These are phyloP conservation scores for Aciculosporium take DNA, from an alignment of 2,329 filamentous ascomycete genomes.

Conservation along the genomic window DNA sequence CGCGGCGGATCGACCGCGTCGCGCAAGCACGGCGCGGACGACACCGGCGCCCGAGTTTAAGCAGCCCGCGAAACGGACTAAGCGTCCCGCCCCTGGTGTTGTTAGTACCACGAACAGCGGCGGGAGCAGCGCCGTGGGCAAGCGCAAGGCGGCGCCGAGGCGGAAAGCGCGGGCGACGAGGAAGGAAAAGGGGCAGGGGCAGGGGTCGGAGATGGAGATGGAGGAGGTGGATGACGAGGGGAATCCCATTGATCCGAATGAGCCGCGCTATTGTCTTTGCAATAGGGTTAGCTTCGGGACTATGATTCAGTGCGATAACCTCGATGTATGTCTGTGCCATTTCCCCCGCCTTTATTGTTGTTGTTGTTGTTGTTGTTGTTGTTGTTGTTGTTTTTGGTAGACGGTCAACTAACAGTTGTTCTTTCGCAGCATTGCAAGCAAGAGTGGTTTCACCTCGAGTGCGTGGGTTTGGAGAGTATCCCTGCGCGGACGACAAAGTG, in stretches of 20 bases:
- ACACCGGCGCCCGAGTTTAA: slow-evolving; percentile 37
- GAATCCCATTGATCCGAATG: slow-evolving; percentile 58
- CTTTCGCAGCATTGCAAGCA: slow-evolving; percentile 48
- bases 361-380: too few relatives aligned
- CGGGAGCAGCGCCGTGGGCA: slow-evolving; percentile 54
- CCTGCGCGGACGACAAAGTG: slow-evolving; percentile 64
- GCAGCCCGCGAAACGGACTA: slow-evolving; percentile 41
- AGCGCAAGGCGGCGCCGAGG: slow-evolving; percentile 53
- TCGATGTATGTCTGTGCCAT: slow-evolving; percentile 42
- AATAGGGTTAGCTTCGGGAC: slow-evolving; percentile 67
- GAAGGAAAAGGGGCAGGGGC: slow-evolving; percentile 30
- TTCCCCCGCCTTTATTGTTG: not conserved
- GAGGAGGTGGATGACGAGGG: slow-evolving; percentile 55
- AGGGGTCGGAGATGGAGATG: slow-evolving; percentile 27
- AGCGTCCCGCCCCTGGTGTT: slow-evolving; percentile 57
- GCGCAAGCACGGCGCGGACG: slow-evolving; percentile 42
- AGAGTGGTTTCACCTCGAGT: slow-evolving; percentile 77
- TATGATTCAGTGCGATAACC: slow-evolving; percentile 75
- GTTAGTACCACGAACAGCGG: slow-evolving; percentile 49
- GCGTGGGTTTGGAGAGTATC: slow-evolving; percentile 53
- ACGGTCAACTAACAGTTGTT: not conserved
- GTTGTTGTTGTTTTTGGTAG: too few relatives aligned
- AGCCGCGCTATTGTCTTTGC: slow-evolving; percentile 65
- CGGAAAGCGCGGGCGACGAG: slow-evolving; percentile 44
- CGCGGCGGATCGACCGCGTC: slow-evolving; percentile 38